A percentile compares a stretch with the other conserved stretches of the same genome.
Conservation (phyloP, 352 stramenopile genomes). For the Globisporangium solare region DNA sequence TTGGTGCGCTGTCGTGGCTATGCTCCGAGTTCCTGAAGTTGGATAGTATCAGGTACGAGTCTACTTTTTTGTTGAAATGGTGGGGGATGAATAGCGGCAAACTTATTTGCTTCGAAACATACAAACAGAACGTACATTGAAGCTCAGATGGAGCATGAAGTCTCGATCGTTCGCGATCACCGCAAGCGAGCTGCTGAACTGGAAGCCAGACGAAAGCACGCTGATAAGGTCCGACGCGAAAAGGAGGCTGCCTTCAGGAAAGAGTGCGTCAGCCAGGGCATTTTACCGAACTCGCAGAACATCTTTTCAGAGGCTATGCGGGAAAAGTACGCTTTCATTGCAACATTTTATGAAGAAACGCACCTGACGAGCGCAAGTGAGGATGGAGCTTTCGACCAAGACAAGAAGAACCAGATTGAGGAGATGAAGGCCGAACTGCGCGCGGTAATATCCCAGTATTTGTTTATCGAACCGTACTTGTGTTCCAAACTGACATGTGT, state of each 20-base stretch:
- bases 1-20: constrained; percentile 61
- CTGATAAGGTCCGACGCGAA: constrained; percentile 46
- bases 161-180: constrained; percentile 41
- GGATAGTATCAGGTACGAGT: constrained; percentile 33
- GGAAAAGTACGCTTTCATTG: constrained; percentile 55
- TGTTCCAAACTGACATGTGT: background rate
- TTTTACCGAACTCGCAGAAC: constrained; percentile 64
- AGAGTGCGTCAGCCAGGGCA: constrained; percentile 53
- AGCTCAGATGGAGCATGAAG: constrained; percentile 59
- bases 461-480: background rate
- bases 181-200: constrained; percentile 49
- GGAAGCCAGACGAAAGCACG: constrained; percentile 44
- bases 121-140: constrained; percentile 37
- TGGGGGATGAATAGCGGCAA: background rate
- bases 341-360: constrained; percentile 61
- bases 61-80: background rate
- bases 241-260: constrained; percentile 55
- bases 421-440: constrained; percentile 34
- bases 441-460: constrained; percentile 14
- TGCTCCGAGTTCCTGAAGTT: constrained; percentile 65
- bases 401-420: constrained; percentile 40
- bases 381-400: constrained; percentile 42
- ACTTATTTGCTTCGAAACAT: background rate
- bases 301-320: constrained; percentile 62
- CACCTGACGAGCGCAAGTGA: constrained; percentile 45